Base-by-base conservation (phyloP, 805 yeast species). In the Maudiozyma saulgeensis region DNA sequence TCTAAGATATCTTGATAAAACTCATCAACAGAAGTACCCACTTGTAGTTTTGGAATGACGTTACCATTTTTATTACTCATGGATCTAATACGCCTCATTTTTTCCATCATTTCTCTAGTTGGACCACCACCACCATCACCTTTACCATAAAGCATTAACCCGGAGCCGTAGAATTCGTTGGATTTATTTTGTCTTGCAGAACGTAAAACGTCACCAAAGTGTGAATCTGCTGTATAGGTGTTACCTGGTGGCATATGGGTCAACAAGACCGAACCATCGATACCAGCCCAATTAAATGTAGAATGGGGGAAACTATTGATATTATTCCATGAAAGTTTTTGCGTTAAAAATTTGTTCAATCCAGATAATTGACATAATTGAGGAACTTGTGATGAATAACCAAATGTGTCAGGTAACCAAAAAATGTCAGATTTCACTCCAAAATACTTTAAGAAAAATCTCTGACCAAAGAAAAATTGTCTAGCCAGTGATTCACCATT, bases 91-190 rank as follows among this genome's bases (percentile, higher is more conserved):
- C 98, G 81, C 62, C 98, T 80, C 61, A 91, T 74, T 64, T 88
- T 90, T 63, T 93, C 98, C 54, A 91, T 60, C 96, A 89, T 90
- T 61, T 87, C 96, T 39, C 86, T 85, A 4, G 87, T 82, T 43
- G 99, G 98, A 7, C 99, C 99, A 55, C 99, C 99, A 53, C 99
- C 99, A 58, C 99, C 99, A 64, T 91, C 99, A 60, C 99, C 99
- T 59, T 85, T 82, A 39, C 99, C 99, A 59, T 79, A 93, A 41
- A 89, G 71, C 61, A 93, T 70, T 57, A 91, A 71, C 0, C 96
- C 91, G 9, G 86, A 80, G 51, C 86, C 91, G 49, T 82, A 89
- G 53, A 81, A 79, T 50, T 88, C 82, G 55, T 86, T 70, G 59
- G 90, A 87, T 69, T 90, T 86, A 69, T 93, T 95, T 61, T 88